phyloP scores from a whole-genome alignment of 2,329 filamentous ascomycete species.

The Microcyclosporella mali region DNA sequence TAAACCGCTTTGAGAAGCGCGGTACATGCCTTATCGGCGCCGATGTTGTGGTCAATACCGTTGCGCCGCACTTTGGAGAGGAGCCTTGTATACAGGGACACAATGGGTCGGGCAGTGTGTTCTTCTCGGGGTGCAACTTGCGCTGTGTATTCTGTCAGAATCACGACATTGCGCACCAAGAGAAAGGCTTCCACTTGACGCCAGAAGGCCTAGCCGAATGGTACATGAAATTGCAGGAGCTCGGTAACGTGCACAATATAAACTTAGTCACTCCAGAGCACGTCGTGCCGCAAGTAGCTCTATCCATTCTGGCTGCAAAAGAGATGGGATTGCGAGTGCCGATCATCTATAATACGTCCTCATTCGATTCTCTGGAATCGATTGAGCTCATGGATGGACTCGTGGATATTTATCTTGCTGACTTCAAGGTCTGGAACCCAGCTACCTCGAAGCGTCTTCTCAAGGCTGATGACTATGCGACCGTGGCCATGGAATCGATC shows the following conservation, averaged over 20 bases:
- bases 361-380: constrained; percentile 69
- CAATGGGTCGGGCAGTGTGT: constrained; percentile 72
- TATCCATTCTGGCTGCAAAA: constrained; percentile 67
- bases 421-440: constrained; percentile 76
- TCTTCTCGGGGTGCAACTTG: constrained; percentile 72
- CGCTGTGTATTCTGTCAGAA: constrained; percentile 76
- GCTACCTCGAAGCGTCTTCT: constrained; percentile 63
- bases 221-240: constrained; percentile 75
- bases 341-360: constrained; percentile 79
- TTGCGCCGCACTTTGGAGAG: constrained; percentile 80
- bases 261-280: constrained; percentile 84
- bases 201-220: constrained; percentile 74
- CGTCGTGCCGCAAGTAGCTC: constrained; percentile 73
- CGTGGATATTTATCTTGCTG: constrained; percentile 80
- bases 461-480: constrained; percentile 71
- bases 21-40: constrained; percentile 72
- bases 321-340: constrained; percentile 65
- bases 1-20: constrained; percentile 74
- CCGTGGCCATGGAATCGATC: constrained; percentile 68
- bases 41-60: constrained; percentile 72
- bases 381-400: constrained; percentile 69
- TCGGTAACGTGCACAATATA: constrained; percentile 82
- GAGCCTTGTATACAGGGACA: constrained; percentile 79
- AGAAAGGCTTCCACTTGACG: constrained; percentile 72
- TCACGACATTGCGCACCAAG: constrained; percentile 73